A percentile compares a stretch with the other conserved stretches of the same genome.
Evolutionary conservation across 1,284 basidiomycete genomes (phyloP).

Genomic region (Serendipita sp.): DNA sequence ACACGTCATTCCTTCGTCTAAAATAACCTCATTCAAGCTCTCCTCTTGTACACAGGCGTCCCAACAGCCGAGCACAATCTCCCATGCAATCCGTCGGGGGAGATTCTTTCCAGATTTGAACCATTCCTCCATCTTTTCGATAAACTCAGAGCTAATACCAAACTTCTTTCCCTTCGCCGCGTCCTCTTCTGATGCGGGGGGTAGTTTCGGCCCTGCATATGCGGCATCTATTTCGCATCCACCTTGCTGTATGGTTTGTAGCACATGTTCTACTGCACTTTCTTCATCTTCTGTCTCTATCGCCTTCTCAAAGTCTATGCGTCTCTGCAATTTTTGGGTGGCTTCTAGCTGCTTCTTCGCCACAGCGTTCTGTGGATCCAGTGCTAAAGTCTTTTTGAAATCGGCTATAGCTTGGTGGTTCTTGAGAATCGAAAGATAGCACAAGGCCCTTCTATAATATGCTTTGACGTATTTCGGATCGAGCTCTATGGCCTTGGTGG

Average conservation of each 20-base stretch:
- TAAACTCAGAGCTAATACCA: conserved; percentile 62
- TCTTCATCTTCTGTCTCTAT: conserved; percentile 84
- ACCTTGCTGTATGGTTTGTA: conserved; percentile 50
- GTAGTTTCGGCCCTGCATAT: conserved; percentile 56
- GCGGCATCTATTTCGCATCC: conserved; percentile 55
- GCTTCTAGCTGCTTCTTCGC: conserved; percentile 72
- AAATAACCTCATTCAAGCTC: conserved; percentile 64
- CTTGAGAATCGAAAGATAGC: conserved; percentile 79
- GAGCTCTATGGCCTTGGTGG: conserved; percentile 72
- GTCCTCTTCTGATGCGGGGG: conserved; percentile 28
- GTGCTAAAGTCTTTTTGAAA: conserved; percentile 71
- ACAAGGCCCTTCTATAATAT: conserved; percentile 81
- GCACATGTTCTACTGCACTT: conserved; percentile 53
- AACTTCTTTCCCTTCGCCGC: conserved; percentile 35
- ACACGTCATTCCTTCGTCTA: conserved; percentile 68
- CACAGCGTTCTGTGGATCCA: conserved; percentile 79
- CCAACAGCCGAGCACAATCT: conserved; percentile 84
- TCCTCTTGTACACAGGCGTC: conserved; percentile 64
- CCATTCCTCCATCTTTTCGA: conserved; percentile 77
- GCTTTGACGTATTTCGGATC: conserved; percentile 89
- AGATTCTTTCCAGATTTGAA: conserved; percentile 87
- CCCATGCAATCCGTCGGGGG: conserved; percentile 83
- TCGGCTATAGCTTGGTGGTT: conserved; percentile 74
- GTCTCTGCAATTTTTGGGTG: conserved; percentile 80
- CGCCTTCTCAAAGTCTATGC: conserved; percentile 84